Percentiles rank a stretch among this genome's conserved stretches.
Conservation (phyloP, 345 rosid species). For the Barbarea vulgaris region DNA sequence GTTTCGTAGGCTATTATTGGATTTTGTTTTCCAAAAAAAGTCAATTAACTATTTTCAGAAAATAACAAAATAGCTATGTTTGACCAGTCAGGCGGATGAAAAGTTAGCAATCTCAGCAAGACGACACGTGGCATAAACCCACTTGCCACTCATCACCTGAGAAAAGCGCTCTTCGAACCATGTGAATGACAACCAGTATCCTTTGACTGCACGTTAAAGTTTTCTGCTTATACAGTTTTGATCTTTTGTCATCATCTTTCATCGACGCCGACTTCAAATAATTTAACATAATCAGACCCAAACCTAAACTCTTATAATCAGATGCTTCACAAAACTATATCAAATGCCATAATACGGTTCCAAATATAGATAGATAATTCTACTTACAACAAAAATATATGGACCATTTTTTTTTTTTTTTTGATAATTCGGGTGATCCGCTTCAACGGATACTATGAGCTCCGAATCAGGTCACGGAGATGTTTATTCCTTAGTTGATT, state of each 20-base stretch:
- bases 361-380: background rate
- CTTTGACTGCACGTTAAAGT: constrained; percentile 40
- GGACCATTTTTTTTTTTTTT: no score
- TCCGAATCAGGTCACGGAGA: no score
- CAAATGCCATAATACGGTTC: background rate
- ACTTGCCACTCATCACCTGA: constrained; percentile 42
- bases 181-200: constrained; percentile 61
- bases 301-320: background rate
- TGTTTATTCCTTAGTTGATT: no score
- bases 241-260: background rate
- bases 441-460: no score
- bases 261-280: background rate
- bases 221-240: background rate
- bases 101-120: background rate
- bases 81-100: constrained; percentile 36
- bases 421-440: no score
- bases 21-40: background rate
- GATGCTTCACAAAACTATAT: background rate
- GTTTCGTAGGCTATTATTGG: background rate
- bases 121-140: constrained; percentile 39
- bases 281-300: background rate
- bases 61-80: constrained; percentile 19
- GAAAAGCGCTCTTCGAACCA: constrained; percentile 36
- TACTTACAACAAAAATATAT: background rate
- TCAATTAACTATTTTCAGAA: constrained; percentile 1